These are phyloP conservation scores for Cladophialophora psammophila DNA, from an alignment of 2,329 filamentous ascomycete genomes.

Conservation along the genomic window DNA sequence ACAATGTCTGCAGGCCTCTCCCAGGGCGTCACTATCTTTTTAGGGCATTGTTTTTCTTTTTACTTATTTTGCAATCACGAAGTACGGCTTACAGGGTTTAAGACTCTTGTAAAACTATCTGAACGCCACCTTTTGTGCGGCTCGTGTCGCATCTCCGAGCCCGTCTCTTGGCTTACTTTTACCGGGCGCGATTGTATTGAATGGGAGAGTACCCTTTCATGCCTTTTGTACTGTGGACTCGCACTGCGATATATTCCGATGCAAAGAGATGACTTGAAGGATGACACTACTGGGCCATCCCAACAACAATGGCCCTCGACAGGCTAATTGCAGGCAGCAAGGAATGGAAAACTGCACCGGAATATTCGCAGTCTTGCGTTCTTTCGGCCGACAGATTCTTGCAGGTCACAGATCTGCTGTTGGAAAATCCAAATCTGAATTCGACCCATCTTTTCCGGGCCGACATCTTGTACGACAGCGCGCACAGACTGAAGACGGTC, in stretches of 20 bases:
- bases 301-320: background rate
- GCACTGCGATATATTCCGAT: background rate
- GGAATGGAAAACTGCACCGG: conserved; percentile 23
- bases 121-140: background rate
- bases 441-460: conserved; percentile 67
- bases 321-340: background rate
- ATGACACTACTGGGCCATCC: background rate
- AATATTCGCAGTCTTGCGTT: conserved; percentile 22
- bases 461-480: conserved; percentile 66
- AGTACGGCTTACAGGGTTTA: too few species aligned
- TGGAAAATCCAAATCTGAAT: conserved; percentile 65
- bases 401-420: conserved; percentile 59
- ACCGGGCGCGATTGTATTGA: too few species aligned
- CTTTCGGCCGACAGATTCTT: conserved; percentile 45
- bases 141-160: background rate
- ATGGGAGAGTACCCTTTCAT: background rate
- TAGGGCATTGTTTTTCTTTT: conserved; percentile 22
- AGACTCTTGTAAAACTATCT: too few species aligned
- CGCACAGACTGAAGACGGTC: conserved; percentile 46
- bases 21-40: conserved; percentile 30
- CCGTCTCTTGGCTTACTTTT: background rate
- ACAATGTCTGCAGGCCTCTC: conserved; percentile 25
- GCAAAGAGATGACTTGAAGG: background rate
- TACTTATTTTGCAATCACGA: conserved; percentile 11
- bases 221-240: background rate